Conservation (phyloP, 352 stramenopile genomes). For the Elongisporangium undulatum region DNA sequence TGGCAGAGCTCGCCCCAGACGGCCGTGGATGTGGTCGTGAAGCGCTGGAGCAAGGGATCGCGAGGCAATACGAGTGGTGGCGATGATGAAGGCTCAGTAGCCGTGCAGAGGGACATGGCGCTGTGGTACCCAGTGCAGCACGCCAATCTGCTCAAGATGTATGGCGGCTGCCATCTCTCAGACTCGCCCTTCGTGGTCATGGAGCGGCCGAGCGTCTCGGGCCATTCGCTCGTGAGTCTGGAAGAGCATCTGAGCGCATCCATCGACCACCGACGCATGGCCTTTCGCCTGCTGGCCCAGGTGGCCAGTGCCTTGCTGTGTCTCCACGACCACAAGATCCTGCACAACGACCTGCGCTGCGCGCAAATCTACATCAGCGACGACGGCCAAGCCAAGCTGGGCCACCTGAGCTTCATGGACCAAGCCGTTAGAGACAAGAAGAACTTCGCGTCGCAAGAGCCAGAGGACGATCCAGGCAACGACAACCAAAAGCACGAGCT, state of each 20-base stretch:
- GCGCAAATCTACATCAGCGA: conserved; percentile 53
- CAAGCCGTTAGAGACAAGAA: conserved; percentile 2
- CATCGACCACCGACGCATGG: conserved; percentile 28
- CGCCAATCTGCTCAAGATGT: conserved; percentile 46
- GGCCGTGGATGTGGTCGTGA: conserved; percentile 34
- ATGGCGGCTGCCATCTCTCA: conserved; percentile 45
- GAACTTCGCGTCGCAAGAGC: background rate
- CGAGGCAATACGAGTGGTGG: conserved; percentile 2
- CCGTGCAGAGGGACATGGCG: conserved; percentile 31
- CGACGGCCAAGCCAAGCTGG: conserved; percentile 52
- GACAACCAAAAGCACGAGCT: background rate
- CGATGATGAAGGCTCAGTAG: conserved; percentile 10
- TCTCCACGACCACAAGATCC: conserved; percentile 38
- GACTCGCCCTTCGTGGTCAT: conserved; percentile 44
- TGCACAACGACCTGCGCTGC: conserved; percentile 50
- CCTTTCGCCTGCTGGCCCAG: conserved; percentile 42
- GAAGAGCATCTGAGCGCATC: conserved; percentile 49
- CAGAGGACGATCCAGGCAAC: background rate
- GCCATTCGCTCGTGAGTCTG: conserved; percentile 25
- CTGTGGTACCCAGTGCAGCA: conserved; percentile 39
- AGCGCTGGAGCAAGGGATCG: conserved; percentile 19
- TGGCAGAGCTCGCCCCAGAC: conserved; percentile 24
- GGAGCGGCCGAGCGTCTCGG: conserved; percentile 26
- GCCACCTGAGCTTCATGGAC: conserved; percentile 41
- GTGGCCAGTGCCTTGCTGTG: conserved; percentile 45